A percentile compares a stretch with the other conserved stretches of the same genome.
Conservation (phyloP, 1,284 basidiomycete genomes). For the Melampsora occidentalis region DNA sequence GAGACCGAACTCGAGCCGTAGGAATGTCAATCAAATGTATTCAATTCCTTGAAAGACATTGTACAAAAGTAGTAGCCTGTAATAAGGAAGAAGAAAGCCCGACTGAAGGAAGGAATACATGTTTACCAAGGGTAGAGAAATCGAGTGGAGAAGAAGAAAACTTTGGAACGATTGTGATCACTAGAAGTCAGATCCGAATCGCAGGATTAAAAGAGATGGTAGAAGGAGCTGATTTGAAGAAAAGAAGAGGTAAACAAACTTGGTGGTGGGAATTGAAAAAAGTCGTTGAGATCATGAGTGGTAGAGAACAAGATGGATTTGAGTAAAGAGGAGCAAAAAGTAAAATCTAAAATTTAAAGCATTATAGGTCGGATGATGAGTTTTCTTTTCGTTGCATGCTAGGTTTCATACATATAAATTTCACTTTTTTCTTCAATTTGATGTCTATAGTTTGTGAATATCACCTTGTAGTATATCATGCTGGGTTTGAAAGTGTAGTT, state of each 20-base stretch:
- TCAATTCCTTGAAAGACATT: conserved; percentile 84
- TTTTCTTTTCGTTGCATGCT: too few species aligned
- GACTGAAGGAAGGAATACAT: conserved; percentile 48
- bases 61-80: conserved; percentile 54
- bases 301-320: conserved; percentile 30
- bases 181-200: conserved; percentile 72
- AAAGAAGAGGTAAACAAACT: conserved; percentile 71
- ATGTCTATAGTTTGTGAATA: conserved; percentile 2
- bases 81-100: conserved; percentile 12
- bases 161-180: conserved; percentile 82
- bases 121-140: conserved; percentile 43
- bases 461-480: neutral
- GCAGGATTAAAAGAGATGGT: conserved; percentile 81
- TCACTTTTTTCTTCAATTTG: neutral
- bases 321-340: neutral
- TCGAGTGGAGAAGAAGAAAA: conserved; percentile 57
- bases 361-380: too few species aligned
- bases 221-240: conserved; percentile 81
- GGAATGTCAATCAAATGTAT: conserved; percentile 88
- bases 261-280: conserved; percentile 78
- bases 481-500: neutral
- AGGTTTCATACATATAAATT: neutral
- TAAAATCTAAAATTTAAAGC: too few species aligned
- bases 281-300: conserved; percentile 66
- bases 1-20: conserved; percentile 86